Evolutionary conservation across 768 basidiomycete genomes (phyloP), one percentile per base, ranked within the genome.

Genomic region (Auricularia sp.): DNA sequence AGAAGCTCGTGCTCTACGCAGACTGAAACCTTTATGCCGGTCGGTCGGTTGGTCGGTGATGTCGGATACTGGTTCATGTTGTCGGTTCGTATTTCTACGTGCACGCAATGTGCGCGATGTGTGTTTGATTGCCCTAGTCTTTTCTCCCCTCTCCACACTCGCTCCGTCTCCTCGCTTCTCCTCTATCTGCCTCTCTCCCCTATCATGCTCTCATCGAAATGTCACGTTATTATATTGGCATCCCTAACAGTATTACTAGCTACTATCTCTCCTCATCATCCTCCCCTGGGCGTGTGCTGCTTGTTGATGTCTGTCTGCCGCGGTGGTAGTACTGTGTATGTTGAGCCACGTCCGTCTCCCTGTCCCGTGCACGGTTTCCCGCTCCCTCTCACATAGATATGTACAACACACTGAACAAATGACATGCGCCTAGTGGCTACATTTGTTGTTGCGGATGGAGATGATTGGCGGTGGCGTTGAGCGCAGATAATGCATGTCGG

Each of bases 1-100:
- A 93, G 66, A 91, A 90, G 74, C 87, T 92, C 73, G 83, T 93
- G 59, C 77, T 94, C 68, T 93, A 87, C 70, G 90, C 91, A 61
- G 87, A 88, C 69, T 91, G 70, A 78, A 18, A 8, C 11, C 47
- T 29, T 29, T 29, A 29, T 29, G 29, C 11, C 47, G 47, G 11
- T 51, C 21, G 16, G 21, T 18, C 21, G 18, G 21, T 44, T 44
- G 47, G 47, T 11, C 21, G 18, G 16, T 18, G 47, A 18, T 51
- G 18, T 51, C 21, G 18, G 14, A 18, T 51, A 21, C 47, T 51
- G 47, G 14, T 8, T 21, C 5, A 18, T 51, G 47, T 51, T 16
- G 14, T 51, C 18, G 47, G 12, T 51, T 16, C 47, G 21, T 21
- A 51, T 51, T 21, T 6, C 18, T 51, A 8, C 7, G 47, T 51